Evolutionary conservation across 2,329 filamentous ascomycete species (phyloP).

Genomic region (Fusarium sarcochroum): DNA sequence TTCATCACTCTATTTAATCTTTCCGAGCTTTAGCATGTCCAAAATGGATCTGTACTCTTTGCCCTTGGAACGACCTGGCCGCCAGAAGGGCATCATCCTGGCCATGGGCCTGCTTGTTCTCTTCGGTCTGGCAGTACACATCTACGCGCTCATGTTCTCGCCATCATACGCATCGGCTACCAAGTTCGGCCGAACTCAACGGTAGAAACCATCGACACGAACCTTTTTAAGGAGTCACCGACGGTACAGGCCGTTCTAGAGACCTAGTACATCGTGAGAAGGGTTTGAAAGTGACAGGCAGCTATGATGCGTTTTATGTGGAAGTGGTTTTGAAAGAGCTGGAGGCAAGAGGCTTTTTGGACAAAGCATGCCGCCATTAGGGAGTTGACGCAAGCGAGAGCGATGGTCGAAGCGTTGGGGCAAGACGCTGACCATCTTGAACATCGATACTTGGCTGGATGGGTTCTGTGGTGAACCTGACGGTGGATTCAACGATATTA

Average conservation of each 20-base stretch:
- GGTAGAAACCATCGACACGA: neutral
- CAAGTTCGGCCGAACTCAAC: neutral
- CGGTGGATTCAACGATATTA: neutral
- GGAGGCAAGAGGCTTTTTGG: neutral
- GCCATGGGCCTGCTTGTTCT: slow-evolving; percentile 11
- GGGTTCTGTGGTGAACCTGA: neutral
- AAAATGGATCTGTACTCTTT: neutral
- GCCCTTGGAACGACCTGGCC: neutral
- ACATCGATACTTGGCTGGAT: slow-evolving; percentile 13
- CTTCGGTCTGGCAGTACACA: neutral
- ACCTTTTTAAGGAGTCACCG: neutral
- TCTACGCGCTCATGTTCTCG: slow-evolving; percentile 5
- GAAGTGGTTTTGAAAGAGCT: neutral
- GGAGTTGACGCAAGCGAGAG: slow-evolving; percentile 4
- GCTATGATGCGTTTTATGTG: neutral
- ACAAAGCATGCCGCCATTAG: slow-evolving; percentile 36
- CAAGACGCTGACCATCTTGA: slow-evolving; percentile 44
- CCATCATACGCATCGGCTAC: neutral
- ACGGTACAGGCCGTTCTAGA: neutral
- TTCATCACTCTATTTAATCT: neutral
- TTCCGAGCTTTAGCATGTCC: neutral
- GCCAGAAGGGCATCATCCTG: neutral
- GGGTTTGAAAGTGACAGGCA: neutral
- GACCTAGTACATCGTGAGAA: neutral
- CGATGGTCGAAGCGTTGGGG: slow-evolving; percentile 29